Evolutionary conservation across 177 flowering plant species (phyloP), one percentile per base, ranked within the genome.

Genomic region (Telopea speciosissima): DNA sequence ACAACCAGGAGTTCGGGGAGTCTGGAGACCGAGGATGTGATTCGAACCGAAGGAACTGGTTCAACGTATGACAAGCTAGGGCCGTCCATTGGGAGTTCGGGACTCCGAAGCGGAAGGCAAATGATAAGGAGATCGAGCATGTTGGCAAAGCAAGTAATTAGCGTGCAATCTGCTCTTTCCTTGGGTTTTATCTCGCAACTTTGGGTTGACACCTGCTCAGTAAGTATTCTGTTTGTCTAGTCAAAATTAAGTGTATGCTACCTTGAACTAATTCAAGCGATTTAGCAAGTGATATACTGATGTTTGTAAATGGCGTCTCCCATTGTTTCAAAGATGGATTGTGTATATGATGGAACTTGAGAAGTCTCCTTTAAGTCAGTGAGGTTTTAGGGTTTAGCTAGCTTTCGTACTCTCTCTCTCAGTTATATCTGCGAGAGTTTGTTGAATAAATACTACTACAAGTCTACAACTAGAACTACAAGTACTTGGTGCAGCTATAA

Each of bases 121-220:
- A 68, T 80, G 70, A 70, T 88, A 77, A 84, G 71, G 81, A 88
- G 97, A 71, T 85, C 90, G 19, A 87, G 62, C 62, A 45, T 92
- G 68, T 68, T 92, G 23, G 97, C 97, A 8, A 90, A 92, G 85
- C 97, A 87, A 84, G 95, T 90, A 77, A 86, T 92, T 61, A 85
- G 91, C 73, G 73, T 89, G 60, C 81, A 81, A 42, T 86, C 92
- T 74, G 97, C 93, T 70, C 80, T 80, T 31, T 80, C 83, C 77
- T 75, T 90, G 78, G 97, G 96, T n/a, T 92, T 90, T 70, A 85
- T 92, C 14, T 85, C 93, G 0, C 92, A 92, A 72, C 88, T 92
- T 73, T 92, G 97, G 95, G 92, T 92, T 36, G 88, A 92, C 72
- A 82, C 89, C 12, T 60, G 49, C 71, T 82, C 90, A 33, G 96